Evolutionary conservation across 108 stramenopile species (phyloP), one percentile per base, ranked within the genome.

Genomic region (Stephanodiscus minutulus): DNA sequence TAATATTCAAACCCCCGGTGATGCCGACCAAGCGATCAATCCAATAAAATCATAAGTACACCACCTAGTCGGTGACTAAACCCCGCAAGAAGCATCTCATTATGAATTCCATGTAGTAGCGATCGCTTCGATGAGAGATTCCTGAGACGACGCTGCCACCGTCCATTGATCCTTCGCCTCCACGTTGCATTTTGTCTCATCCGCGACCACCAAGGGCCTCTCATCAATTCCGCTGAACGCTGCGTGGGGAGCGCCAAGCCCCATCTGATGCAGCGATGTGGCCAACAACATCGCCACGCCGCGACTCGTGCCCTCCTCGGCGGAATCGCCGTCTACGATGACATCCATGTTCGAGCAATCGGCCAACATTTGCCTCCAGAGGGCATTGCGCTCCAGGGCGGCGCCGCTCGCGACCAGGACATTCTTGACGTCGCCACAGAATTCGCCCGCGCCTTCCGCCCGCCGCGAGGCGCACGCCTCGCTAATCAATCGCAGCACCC

Each of bases 341-440:
- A 93, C 84, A 36, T 57, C 33, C 47, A 85, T 56, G 17, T 79
- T 85, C 54, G 74, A 75, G 60, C 85, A 74, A 81, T 94, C 88
- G 31, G 88, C 79, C 43, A 94, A 44, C 90, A 91, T 89, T 74
- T 87, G 87, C 27, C 93, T 64, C 93, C 93, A 94, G 3, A 85
- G 64, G 9, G 76, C 48, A 75, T 91, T 94, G 24, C 64, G 63
- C 69, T 94, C 92, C 62, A 94, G 44, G 10, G 90, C 90, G 52
- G 87, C 86, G 13, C 93, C 93, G 67, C 90, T 91, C 43, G 74
- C 87, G n/a, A 94, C 75, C 18, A 94, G 35, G 9, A 68, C 28
- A 6, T 76, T 66, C 27, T 44, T 15, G 15, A 15, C 39, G 7
- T 39, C 39, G 8, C n/a, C n/a, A n/a, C n/a, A 22, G 13, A 21